phyloP scores from a whole-genome alignment of 31 red algal species.

The Asparagopsis taxiformis region DNA sequence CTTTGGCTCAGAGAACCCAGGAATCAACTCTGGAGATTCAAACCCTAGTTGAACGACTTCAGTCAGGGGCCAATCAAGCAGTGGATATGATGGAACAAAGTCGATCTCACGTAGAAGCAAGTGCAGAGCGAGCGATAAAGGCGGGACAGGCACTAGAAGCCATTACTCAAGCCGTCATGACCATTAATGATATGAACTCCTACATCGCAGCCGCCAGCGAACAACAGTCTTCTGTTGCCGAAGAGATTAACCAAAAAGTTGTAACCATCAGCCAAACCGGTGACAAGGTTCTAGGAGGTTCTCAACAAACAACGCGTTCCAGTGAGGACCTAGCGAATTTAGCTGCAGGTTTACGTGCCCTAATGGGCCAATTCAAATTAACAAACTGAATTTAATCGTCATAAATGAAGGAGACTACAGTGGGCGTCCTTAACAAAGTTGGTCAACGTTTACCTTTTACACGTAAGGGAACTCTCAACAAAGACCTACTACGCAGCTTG shows the following conservation, averaged over 20 bases:
- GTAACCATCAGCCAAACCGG: too few relatives aligned
- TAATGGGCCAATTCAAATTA: too few relatives aligned
- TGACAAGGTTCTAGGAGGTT: too few relatives aligned
- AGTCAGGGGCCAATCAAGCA: not conserved
- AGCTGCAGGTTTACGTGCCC: too few relatives aligned
- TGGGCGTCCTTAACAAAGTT: too few relatives aligned
- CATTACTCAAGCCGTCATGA: not conserved
- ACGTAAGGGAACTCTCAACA: too few relatives aligned
- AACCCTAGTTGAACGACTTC: not conserved
- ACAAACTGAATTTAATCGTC: too few relatives aligned
- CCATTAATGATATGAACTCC: not conserved
- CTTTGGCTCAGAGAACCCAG: not conserved
- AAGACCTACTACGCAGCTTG: too few relatives aligned
- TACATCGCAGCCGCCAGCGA: not conserved
- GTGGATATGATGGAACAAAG: not conserved
- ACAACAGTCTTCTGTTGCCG: not conserved
- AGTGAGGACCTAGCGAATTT: too few relatives aligned
- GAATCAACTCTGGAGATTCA: not conserved
- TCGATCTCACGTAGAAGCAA: not conserved
- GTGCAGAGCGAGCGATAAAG: not conserved
- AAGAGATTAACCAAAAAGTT: not conserved
- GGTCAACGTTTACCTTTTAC: too few relatives aligned
- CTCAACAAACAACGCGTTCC: too few relatives aligned
- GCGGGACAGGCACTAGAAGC: not conserved
- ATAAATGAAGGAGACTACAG: too few relatives aligned